These are phyloP conservation scores for Candida broadrunensis DNA, from an alignment of 805 yeast genomes.

Conservation along the genomic window DNA sequence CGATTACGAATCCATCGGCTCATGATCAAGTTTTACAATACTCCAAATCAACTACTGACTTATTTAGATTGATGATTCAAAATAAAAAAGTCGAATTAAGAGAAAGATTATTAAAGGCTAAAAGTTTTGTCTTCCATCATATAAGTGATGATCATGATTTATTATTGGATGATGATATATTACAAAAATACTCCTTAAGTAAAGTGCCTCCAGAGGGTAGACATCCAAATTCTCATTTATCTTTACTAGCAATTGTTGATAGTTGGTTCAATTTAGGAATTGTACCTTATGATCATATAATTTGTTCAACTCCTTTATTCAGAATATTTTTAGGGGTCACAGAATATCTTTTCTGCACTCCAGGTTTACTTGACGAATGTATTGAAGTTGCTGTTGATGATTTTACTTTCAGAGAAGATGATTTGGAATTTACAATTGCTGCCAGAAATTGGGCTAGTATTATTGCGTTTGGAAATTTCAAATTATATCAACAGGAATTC, in stretches of 20 bases:
- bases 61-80: conserved; percentile 80
- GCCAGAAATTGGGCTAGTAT: conserved; percentile 87
- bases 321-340: conserved; percentile 92
- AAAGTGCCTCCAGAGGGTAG: conserved; percentile 64
- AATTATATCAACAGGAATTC: conserved; percentile 67
- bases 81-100: conserved; percentile 57
- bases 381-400: conserved; percentile 68
- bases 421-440: conserved; percentile 87
- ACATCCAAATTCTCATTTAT: conserved; percentile 85
- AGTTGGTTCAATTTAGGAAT: conserved; percentile 85
- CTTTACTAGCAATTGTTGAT: conserved; percentile 87
- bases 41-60: conserved; percentile 76
- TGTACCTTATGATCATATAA: conserved; percentile 94
- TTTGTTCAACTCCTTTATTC: conserved; percentile 90
- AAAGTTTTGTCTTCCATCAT: conserved; percentile 72
- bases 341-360: conserved; percentile 84
- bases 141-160: conserved; percentile 54
- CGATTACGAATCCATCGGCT: conserved; percentile 93
- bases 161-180: conserved; percentile 70
- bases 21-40: conserved; percentile 89
- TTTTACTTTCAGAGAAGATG: conserved; percentile 77
- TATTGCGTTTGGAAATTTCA: conserved; percentile 71
- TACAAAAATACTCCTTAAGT: conserved; percentile 77
- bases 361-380: conserved; percentile 77
- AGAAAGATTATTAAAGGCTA: conserved; percentile 62